Evolutionary conservation across 306 rosid genomes (phyloP).

Genomic region (Malus sieversii): DNA sequence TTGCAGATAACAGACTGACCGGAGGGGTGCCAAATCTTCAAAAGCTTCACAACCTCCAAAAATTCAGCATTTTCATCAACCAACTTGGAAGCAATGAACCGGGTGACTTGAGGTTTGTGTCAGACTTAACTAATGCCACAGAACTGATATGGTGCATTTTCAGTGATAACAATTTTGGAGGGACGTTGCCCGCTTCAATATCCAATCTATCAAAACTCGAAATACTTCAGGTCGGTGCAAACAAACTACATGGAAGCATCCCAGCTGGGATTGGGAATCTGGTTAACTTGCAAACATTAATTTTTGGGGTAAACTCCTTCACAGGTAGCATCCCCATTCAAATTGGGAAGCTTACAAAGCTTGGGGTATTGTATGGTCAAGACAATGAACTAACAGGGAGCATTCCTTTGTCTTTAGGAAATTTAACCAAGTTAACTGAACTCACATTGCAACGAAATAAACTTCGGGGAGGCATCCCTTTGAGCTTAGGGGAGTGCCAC

Average conservation of each 20-base stretch:
- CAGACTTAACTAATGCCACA: neutral
- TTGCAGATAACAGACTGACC: neutral
- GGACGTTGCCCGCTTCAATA: neutral
- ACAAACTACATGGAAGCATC: neutral
- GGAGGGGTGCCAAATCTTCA: neutral
- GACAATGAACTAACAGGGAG: neutral
- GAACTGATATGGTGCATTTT: rapidly evolving
- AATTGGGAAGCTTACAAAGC: neutral
- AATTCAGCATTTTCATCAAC: neutral
- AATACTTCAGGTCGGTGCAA: neutral
- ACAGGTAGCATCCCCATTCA: neutral
- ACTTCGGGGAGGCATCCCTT: neutral
- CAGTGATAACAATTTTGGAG: neutral
- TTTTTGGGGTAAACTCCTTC: neutral
- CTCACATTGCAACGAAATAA: neutral
- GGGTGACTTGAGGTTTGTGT: neutral
- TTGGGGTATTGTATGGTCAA: neutral
- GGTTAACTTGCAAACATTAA: neutral
- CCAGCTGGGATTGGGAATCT: neutral
- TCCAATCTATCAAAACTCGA: neutral
- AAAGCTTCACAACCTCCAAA: neutral
- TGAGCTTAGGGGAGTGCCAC: neutral
- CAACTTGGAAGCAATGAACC: neutral
- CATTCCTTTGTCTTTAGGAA: neutral
- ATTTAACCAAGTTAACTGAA: neutral